Evolutionary conservation across 257 asterid genomes (phyloP).

Genomic region (Solanum clarkiae): DNA sequence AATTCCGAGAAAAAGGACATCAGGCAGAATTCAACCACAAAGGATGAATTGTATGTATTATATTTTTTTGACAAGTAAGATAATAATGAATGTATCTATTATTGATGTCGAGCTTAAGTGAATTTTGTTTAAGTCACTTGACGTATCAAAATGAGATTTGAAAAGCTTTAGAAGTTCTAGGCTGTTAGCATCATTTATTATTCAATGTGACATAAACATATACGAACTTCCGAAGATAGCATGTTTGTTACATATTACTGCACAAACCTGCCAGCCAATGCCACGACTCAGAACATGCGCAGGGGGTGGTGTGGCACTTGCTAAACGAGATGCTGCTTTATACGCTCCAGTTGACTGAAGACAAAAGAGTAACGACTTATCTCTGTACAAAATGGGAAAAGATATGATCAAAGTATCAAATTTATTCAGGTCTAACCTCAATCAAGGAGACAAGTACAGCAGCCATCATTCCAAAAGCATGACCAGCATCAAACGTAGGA

Average conservation of each 20-base stretch:
- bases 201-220: neutral
- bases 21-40: neutral
- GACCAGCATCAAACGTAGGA: slow-evolving; percentile 95
- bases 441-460: slow-evolving; percentile 85
- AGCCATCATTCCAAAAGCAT: slow-evolving; percentile 97
- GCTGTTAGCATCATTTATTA: neutral
- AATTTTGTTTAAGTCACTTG: neutral
- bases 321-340: slow-evolving; percentile 91
- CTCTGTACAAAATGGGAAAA: neutral
- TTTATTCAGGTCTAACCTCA: slow-evolving; percentile 39
- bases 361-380: neutral
- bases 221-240: neutral
- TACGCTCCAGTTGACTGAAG: slow-evolving; percentile 94
- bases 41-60: neutral
- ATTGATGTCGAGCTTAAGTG: neutral
- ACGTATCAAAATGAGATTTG: neutral
- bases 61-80: neutral
- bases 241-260: neutral
- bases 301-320: slow-evolving; percentile 98
- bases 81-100: neutral
- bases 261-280: slow-evolving; percentile 92
- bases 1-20: neutral
- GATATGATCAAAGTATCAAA: neutral
- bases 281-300: slow-evolving; percentile 99
- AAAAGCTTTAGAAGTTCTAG: neutral